A percentile compares a stretch with the other conserved stretches of the same genome.
Evolutionary conservation across 2,329 filamentous ascomycete species (phyloP).

Genomic region (Scorias spongiosa): DNA sequence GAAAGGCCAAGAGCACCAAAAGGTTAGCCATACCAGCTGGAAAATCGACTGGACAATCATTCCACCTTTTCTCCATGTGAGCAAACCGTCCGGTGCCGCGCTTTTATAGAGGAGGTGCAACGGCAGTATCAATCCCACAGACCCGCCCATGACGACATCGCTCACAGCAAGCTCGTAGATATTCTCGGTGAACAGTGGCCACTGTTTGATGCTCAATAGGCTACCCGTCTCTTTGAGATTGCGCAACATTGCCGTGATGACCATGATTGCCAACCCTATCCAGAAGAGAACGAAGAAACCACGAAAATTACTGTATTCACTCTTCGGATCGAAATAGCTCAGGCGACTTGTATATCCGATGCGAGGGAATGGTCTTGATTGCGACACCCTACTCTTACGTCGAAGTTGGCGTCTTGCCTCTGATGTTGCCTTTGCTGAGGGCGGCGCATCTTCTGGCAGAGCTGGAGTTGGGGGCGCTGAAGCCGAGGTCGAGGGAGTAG

Average conservation of each 20-base stretch:
- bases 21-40: constrained; percentile 59
- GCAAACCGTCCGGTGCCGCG: constrained; percentile 27
- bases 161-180: constrained; percentile 73
- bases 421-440: constrained; percentile 74
- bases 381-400: constrained; percentile 39
- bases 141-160: constrained; percentile 72
- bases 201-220: constrained; percentile 72
- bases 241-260: constrained; percentile 79
- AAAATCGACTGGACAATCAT: constrained; percentile 70
- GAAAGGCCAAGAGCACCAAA: constrained; percentile 72
- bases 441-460: constrained; percentile 77
- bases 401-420: constrained; percentile 70
- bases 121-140: constrained; percentile 55
- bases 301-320: constrained; percentile 85
- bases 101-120: constrained; percentile 54
- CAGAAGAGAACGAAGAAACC: constrained; percentile 98
- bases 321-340: constrained; percentile 86
- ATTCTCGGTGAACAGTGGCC: constrained; percentile 75
- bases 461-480: constrained; percentile 57
- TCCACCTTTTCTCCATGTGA: constrained; percentile 66
- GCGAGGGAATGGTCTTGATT: constrained; percentile 75
- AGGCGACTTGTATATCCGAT: constrained; percentile 82
- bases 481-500: background rate
- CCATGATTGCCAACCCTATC: constrained; percentile 94
- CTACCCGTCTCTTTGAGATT: constrained; percentile 90